phyloP scores from a whole-genome alignment of 1,284 basidiomycete species.

The Cutaneotrichosporon sp. region DNA sequence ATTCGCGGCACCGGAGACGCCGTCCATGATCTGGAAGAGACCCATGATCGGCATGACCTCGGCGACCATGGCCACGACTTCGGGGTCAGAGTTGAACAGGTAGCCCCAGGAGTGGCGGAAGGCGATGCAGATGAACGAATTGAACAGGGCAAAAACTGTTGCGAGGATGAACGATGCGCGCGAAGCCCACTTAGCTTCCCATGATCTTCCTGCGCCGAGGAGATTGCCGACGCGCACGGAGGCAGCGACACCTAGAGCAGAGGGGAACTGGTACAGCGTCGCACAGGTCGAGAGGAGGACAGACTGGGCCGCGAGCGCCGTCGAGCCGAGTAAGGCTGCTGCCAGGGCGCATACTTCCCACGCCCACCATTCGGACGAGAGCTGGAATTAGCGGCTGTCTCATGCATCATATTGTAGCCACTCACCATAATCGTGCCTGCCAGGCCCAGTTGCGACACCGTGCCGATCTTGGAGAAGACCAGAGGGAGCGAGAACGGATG shows the following conservation, averaged over 20 bases:
- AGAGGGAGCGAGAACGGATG: constrained; percentile 62
- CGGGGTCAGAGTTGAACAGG: constrained; percentile 76
- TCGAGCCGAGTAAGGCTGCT: constrained; percentile 47
- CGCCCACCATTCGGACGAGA: constrained; percentile 51
- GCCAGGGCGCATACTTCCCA: constrained; percentile 48
- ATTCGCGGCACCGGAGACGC: constrained; percentile 61
- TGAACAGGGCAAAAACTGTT: constrained; percentile 56
- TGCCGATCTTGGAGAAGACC: constrained; percentile 65
- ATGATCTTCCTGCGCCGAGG: constrained; percentile 65
- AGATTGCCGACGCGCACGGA: constrained; percentile 83
- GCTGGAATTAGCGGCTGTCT: constrained; percentile 34
- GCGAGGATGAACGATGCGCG: constrained; percentile 61
- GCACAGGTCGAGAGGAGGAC: constrained; percentile 56
- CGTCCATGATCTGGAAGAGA: constrained; percentile 68
- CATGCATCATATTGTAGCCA: too few species aligned
- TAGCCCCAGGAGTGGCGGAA: constrained; percentile 72
- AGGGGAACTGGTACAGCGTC: constrained; percentile 79
- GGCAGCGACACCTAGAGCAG: constrained; percentile 70
- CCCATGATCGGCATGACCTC: constrained; percentile 64
- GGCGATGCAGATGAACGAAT: constrained; percentile 63
- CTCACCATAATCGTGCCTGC: constrained; percentile 62
- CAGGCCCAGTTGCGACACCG: constrained; percentile 67
- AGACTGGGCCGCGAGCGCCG: constrained; percentile 54
- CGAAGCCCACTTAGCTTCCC: constrained; percentile 62
- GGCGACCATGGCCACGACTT: constrained; percentile 60